Percentiles rank a stretch among this genome's conserved stretches.
Evolutionary conservation across 2,329 filamentous ascomycete genomes (phyloP).

Genomic region (Ceratocystis huliohia): DNA sequence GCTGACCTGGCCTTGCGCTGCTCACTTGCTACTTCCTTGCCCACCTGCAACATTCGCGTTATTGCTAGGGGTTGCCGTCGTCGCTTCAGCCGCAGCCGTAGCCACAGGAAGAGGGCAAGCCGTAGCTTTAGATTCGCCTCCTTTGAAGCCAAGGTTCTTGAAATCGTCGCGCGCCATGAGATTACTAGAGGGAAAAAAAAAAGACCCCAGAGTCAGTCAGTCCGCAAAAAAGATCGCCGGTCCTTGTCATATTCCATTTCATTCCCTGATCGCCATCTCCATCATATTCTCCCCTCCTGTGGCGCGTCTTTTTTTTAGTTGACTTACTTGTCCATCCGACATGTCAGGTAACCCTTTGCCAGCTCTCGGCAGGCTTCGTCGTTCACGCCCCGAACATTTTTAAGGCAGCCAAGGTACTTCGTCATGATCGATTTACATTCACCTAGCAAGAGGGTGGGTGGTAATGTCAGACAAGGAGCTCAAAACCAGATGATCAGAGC

Average conservation of each 20-base stretch:
- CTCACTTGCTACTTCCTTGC: slow-evolving; percentile 2
- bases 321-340: slow-evolving; percentile 83
- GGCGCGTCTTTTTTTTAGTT: not conserved
- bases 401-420: slow-evolving; percentile 76
- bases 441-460: slow-evolving; percentile 36
- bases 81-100: not conserved
- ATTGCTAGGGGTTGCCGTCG: slow-evolving; percentile 21
- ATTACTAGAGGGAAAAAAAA: slow-evolving; percentile 44
- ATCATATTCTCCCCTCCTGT: not conserved
- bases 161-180: slow-evolving; percentile 94
- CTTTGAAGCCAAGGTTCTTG: slow-evolving; percentile 70
- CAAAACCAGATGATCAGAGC: not conserved
- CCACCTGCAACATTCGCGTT: slow-evolving; percentile 19
- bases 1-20: not conserved
- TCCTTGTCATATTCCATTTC: not conserved
- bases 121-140: not conserved
- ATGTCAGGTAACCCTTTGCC: slow-evolving; percentile 78
- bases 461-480: slow-evolving; percentile 11
- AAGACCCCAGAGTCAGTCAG: not conserved
- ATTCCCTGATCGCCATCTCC: too few species aligned
- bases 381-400: slow-evolving; percentile 70
- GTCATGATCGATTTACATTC: slow-evolving; percentile 89
- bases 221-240: not conserved
- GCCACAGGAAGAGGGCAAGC: not conserved
- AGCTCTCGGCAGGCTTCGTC: slow-evolving; percentile 72